A percentile compares a stretch with the other conserved stretches of the same genome.
Evolutionary conservation across 1,284 basidiomycete species (phyloP).

Genomic region (Bjerkandera adusta): DNA sequence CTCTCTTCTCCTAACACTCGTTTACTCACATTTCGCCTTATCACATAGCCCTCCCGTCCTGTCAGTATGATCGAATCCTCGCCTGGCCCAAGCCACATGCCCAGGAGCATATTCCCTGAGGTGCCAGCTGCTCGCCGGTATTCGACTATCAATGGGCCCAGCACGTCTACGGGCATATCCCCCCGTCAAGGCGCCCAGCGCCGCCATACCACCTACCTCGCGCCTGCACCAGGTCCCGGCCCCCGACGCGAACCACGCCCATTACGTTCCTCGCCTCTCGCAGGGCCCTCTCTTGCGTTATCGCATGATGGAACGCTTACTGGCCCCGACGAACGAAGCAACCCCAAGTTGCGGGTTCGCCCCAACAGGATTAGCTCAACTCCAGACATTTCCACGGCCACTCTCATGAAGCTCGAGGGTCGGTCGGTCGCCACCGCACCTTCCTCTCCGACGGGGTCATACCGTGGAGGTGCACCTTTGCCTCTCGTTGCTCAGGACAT

Average conservation of each 20-base stretch:
- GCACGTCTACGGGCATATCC: slow-evolving; percentile 2
- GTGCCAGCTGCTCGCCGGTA: slow-evolving; percentile 10
- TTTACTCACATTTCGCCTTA: neutral
- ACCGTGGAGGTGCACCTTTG: neutral
- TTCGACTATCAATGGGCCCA: neutral
- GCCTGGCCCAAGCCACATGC: slow-evolving; percentile 12
- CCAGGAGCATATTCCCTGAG: slow-evolving; percentile 18
- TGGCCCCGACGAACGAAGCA: slow-evolving; percentile 7
- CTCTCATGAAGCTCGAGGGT: slow-evolving; percentile 3
- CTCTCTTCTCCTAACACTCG: neutral
- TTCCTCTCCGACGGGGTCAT: neutral
- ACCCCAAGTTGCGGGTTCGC: slow-evolving; percentile 1
- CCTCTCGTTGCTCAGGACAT: neutral
- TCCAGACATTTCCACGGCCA: slow-evolving; percentile 13
- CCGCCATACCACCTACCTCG: slow-evolving; percentile 18
- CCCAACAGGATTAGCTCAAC: slow-evolving; percentile 16
- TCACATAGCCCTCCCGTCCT: slow-evolving; percentile 5
- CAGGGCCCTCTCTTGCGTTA: slow-evolving; percentile 27
- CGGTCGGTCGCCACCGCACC: slow-evolving; percentile 4
- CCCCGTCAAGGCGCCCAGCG: slow-evolving; percentile 12
- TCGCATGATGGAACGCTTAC: slow-evolving; percentile 18
- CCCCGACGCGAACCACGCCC: slow-evolving; percentile 20
- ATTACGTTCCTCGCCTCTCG: slow-evolving; percentile 28
- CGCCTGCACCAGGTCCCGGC: slow-evolving; percentile 10
- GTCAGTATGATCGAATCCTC: slow-evolving; percentile 9